Base-by-base conservation (phyloP, 352 stramenopile genomes). In the Phytopythium helicoides region DNA sequence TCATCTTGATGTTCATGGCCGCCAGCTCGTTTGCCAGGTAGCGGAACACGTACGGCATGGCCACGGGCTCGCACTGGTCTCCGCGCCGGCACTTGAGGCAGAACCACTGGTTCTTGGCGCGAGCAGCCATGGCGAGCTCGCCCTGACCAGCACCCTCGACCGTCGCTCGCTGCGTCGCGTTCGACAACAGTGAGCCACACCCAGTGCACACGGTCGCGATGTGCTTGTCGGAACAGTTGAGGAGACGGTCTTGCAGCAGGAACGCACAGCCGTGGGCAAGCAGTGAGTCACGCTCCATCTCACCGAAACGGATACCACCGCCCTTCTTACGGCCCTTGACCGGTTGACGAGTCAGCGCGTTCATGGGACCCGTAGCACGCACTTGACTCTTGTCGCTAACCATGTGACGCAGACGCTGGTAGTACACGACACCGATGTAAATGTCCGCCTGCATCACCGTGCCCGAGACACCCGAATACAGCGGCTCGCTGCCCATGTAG, bases 401-500 rank as follows among this genome's bases (percentile, higher is more conserved):
- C 98, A 99, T 99, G 86, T 99, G 98, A 52, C 97, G 91, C 64
- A 99, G 76, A 46, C 98, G 87, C 86, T 99, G 98, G 73, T 99
- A 99, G 78, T 98, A 99, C 33, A 99, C 97, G n/a, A 99, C 86
- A 38, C 98, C 98, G 53, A 99, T 99, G 83, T 99, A 99, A 42
- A 99, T 98, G 64, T 99, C 97, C 15, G 97, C 97, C 44, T 99
- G 94, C 94, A 99, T 98, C 51, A 99, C 66, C 38, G 94, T 98
- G 33, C 98, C 98, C 46, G 90, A 98, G 53, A 99, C 93, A 21
- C 98, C 98, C 52, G 89, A 99, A 89, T 99, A 99, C 59, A 99
- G 67, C 28, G 97, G 96, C 64, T 99, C 98, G 60, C 90, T 98
- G 57, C 98, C 98, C 81, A 99, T 99, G 85, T 99, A 99, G 68